These are phyloP conservation scores for Rhododendron molle DNA, from an alignment of 148 eudicot species.

Conservation along the genomic window DNA sequence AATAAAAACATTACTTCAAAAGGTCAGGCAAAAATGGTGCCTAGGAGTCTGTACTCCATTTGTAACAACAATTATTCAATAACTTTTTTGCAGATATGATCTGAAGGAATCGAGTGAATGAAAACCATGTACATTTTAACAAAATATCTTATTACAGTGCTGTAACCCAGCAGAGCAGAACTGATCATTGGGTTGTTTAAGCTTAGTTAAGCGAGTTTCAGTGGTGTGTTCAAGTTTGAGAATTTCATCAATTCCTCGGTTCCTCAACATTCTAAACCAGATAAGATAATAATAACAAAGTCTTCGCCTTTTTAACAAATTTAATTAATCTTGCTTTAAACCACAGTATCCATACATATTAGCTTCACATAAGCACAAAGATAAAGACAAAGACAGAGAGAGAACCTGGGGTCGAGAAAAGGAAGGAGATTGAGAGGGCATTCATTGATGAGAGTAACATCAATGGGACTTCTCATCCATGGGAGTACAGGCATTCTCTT, in stretches of 20 bases:
- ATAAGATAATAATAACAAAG: neutral
- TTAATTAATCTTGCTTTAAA: neutral
- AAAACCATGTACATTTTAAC: neutral
- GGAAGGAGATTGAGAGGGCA: constrained; percentile 44
- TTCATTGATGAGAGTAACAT: constrained; percentile 29
- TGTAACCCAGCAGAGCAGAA: neutral
- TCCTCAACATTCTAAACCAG: neutral
- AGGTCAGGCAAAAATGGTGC: neutral
- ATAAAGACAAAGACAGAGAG: neutral
- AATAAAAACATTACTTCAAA: neutral
- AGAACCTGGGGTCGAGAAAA: constrained; percentile 45
- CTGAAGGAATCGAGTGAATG: neutral
- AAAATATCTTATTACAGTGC: neutral
- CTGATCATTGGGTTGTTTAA: neutral
- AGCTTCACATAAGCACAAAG: neutral
- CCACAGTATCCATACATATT: neutral
- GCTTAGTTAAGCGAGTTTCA: neutral
- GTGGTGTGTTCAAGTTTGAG: neutral
- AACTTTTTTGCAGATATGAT: neutral
- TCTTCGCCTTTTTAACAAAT: neutral
- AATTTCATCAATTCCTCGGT: neutral
- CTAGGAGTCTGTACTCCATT: neutral
- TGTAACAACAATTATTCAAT: neutral
- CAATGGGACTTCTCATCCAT: constrained; percentile 63
- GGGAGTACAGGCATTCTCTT: constrained; percentile 41